A percentile compares a stretch with the other conserved stretches of the same genome.
These are phyloP conservation scores for Podaxis sp. DNA, from an alignment of 768 basidiomycete species.

Conservation along the genomic window DNA sequence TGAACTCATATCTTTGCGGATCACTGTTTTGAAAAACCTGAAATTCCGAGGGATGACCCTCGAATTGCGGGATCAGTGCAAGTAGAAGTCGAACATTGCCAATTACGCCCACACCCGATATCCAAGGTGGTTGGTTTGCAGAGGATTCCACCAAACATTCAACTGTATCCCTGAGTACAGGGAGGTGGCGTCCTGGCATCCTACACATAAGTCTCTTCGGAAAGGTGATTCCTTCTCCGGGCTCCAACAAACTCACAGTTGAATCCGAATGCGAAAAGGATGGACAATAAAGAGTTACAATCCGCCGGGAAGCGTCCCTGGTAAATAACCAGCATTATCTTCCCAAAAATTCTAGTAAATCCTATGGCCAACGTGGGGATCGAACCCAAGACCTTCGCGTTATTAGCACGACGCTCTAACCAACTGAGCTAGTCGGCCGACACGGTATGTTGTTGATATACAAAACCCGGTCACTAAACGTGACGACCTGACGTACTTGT, in stretches of 20 bases:
- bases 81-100: neutral
- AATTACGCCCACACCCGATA: neutral
- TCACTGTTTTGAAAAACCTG: too few species aligned
- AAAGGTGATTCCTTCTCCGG: too few species aligned
- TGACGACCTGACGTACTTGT: too few species aligned
- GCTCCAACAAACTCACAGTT: too few species aligned
- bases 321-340: too few species aligned
- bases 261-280: too few species aligned
- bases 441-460: neutral
- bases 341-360: neutral
- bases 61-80: too few species aligned
- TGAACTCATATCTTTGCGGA: too few species aligned
- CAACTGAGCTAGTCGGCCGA: conserved; percentile 80
- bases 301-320: too few species aligned
- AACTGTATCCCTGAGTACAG: neutral
- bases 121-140: neutral
- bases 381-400: conserved; percentile 63
- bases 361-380: conserved; percentile 20
- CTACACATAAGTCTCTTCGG: neutral
- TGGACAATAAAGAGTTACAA: too few species aligned
- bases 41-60: too few species aligned
- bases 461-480: neutral
- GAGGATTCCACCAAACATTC: neutral
- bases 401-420: conserved; percentile 86
- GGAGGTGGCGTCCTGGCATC: neutral